Conservation (phyloP, 495 filamentous ascomycete species). For the Hypoxylon cercidicola region DNA sequence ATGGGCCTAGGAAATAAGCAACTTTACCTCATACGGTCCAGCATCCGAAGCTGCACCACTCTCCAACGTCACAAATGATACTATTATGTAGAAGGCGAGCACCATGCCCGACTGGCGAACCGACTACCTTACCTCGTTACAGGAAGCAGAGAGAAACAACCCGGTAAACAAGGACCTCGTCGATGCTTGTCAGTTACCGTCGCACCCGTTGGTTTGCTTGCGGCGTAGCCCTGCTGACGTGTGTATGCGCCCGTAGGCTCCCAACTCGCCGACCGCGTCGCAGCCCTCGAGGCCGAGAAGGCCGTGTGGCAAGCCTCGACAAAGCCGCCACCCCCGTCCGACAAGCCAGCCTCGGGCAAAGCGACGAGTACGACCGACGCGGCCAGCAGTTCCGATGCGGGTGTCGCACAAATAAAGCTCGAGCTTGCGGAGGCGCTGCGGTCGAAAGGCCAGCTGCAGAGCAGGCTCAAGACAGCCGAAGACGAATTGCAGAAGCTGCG, state of each 20-base stretch:
- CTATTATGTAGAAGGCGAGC: constrained; percentile 32
- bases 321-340: constrained; percentile 15
- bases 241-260: constrained; percentile 62
- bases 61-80: constrained; percentile 27
- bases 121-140: constrained; percentile 55
- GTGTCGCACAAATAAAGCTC: constrained; percentile 62
- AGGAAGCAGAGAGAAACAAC: constrained; percentile 54
- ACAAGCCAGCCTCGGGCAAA: constrained; percentile 34
- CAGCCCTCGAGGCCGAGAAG: constrained; percentile 65
- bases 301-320: constrained; percentile 44
- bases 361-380: constrained; percentile 45
- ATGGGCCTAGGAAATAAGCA: constrained; percentile 11
- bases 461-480: constrained; percentile 66
- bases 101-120: constrained; percentile 59
- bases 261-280: constrained; percentile 73
- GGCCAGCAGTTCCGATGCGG: constrained; percentile 34
- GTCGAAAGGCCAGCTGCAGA: constrained; percentile 72
- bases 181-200: constrained; percentile 52
- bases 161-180: constrained; percentile 58
- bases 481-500: constrained; percentile 70
- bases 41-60: constrained; percentile 8
- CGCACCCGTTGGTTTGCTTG: constrained; percentile 27
- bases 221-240: not conserved
- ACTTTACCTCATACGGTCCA: constrained; percentile 15
- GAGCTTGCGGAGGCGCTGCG: constrained; percentile 81